Evolutionary conservation across 805 yeast genomes (phyloP).

Genomic region (Jamesozyma lodderae): DNA sequence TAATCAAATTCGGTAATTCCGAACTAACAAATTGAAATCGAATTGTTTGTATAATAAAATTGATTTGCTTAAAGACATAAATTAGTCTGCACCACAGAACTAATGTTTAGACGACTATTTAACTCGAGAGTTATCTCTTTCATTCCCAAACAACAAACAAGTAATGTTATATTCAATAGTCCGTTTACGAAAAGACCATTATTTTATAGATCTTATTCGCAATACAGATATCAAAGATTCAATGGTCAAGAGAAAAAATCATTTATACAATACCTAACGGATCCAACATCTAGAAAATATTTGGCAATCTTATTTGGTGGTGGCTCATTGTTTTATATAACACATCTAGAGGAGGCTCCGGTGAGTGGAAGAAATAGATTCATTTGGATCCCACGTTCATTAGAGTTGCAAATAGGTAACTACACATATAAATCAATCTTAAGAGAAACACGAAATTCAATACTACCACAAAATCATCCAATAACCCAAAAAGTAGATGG

Average conservation of each 20-base stretch:
- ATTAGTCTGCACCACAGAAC: too few species aligned
- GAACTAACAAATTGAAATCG: too few species aligned
- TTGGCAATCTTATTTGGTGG: conserved; percentile 30
- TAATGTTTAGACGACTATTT: too few species aligned
- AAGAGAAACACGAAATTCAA: conserved; percentile 39
- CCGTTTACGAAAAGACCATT: too few species aligned
- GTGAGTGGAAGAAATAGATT: conserved; percentile 64
- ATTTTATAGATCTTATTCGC: conserved; percentile 1
- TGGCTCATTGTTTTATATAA: conserved; percentile 34
- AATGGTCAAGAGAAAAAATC: conserved; percentile 9
- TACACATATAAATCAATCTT: conserved; percentile 54
- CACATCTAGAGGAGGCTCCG: conserved; percentile 71
- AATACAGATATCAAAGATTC: conserved; percentile 11
- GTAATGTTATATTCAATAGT: too few species aligned
- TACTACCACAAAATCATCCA: conserved; percentile 61
- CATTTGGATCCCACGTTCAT: conserved; percentile 57
- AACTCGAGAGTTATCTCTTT: too few species aligned
- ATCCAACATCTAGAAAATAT: conserved; percentile 27
- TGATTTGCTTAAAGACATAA: too few species aligned
- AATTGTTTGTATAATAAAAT: too few species aligned
- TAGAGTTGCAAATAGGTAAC: conserved; percentile 57
- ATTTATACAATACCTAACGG: conserved; percentile 12
- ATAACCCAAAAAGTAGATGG: conserved; percentile 43
- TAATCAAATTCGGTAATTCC: too few species aligned
- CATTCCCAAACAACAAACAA: too few species aligned